Evolutionary conservation across 768 basidiomycete genomes (phyloP).

Genomic region (Tulasnella sp.): DNA sequence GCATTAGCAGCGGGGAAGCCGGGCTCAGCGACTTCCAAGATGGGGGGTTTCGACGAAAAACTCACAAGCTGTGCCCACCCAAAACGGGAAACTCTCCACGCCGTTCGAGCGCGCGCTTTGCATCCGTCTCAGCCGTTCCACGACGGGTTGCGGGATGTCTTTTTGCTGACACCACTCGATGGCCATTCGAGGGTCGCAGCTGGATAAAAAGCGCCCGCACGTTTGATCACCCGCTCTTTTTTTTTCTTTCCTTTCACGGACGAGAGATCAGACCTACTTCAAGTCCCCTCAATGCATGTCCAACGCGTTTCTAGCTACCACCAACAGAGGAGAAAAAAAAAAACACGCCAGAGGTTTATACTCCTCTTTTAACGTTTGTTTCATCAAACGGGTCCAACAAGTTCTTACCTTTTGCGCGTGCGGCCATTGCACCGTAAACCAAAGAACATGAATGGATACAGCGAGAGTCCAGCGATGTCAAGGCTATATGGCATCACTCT

Average conservation of each 20-base stretch:
- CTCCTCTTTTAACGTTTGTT: too few relatives aligned
- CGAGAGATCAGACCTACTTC: too few relatives aligned
- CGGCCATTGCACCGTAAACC: not conserved
- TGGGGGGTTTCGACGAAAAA: too few relatives aligned
- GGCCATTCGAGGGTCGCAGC: not conserved
- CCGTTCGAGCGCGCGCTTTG: not conserved
- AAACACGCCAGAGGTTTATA: too few relatives aligned
- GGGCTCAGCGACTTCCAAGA: too few relatives aligned
- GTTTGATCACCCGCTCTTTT: too few relatives aligned
- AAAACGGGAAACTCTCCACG: not conserved
- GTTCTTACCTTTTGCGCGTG: not conserved
- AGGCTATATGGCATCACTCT: not conserved
- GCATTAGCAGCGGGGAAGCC: not conserved
- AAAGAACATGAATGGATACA: not conserved
- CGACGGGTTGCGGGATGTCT: not conserved
- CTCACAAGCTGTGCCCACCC: not conserved
- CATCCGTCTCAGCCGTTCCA: not conserved
- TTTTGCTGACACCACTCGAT: not conserved
- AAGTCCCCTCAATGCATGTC: not conserved
- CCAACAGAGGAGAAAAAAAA: not conserved
- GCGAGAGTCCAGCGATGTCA: not conserved
- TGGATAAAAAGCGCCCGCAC: not conserved
- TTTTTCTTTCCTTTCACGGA: not conserved
- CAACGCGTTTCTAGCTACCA: not conserved
- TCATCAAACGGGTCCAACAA: too few relatives aligned